Evolutionary conservation across 352 stramenopile genomes (phyloP), one percentile per base, ranked within the genome.

Genomic region (Phytopythium delawarense): DNA sequence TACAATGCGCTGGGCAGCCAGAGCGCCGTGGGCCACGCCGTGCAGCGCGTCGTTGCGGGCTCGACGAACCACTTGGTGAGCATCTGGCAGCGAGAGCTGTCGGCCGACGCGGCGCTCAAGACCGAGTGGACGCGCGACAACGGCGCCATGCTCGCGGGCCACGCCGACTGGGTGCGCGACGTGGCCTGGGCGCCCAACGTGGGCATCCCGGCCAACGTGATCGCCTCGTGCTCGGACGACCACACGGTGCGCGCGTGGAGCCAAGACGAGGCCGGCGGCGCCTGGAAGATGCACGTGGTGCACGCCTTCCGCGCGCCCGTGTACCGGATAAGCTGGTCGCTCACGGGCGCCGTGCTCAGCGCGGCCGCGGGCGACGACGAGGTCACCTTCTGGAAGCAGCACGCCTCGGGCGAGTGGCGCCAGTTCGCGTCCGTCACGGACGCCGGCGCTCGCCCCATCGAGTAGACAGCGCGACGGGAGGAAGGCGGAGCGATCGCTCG

Each of bases 1-100:
- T 95, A 92, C 80, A 95, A 93, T 59, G 91, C 87, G 39, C 67
- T 93, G n/a, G 84, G 87, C 5, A 87, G 81, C 2, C 87, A 95
- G 40, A 80, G 81, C 9, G 18, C 75, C 1, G 71, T 81, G 56
- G 84, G 84, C 3, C 79, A 79, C 0, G 34, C 53, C 53, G 69
- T 93, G 37, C 82, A 92, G 58, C 84, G 87, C 40, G 78, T 95
- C 52, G 79, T 90, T 28, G 91, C 82, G 34, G 87, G 78, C 35
- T 91, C 84, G 15, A 81, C 63, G 50, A 91, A 91, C 65, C 71
- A 80, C 20, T 58, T 74, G 18, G 70, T 91, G 49, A 82, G 71
- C 49, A 77, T 93, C 37, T 91, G 81, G 81, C 70, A 83, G 58
- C 65, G 87, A 64, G 71, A 72, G 23, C 65, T 64, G 34, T 52